These are phyloP conservation scores for Penicillium polonicum DNA, from an alignment of 2,329 filamentous ascomycete species.

Conservation along the genomic window DNA sequence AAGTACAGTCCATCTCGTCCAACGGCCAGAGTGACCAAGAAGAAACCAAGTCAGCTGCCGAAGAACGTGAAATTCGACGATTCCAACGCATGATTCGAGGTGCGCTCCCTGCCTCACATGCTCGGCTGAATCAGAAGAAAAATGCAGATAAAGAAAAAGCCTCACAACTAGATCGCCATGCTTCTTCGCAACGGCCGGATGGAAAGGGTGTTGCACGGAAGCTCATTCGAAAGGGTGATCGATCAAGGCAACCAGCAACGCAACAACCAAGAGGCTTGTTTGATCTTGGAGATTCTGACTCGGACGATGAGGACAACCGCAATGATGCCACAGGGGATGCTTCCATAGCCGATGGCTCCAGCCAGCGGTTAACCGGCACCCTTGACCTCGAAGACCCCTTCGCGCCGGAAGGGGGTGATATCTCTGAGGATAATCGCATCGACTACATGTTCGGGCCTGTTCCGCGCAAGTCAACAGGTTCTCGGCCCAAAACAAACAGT, in stretches of 20 bases:
- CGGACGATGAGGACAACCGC: constrained; percentile 14
- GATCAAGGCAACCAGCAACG: constrained; percentile 14
- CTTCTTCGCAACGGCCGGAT: constrained; percentile 22
- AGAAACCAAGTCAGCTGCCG: constrained; percentile 20
- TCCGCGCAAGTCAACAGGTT: constrained; percentile 21
- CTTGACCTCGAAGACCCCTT: constrained; percentile 25
- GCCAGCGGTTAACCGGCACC: constrained; percentile 16
- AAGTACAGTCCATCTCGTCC: constrained; percentile 23
- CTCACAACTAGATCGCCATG: constrained; percentile 23
- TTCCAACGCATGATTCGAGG: constrained; percentile 47
- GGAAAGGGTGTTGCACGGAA: constrained; percentile 38
- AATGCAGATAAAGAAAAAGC: constrained; percentile 26
- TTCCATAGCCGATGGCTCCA: constrained; percentile 10
- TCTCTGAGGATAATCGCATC: constrained; percentile 44
- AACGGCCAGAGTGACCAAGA: constrained; percentile 19
- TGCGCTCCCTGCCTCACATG: constrained; percentile 51
- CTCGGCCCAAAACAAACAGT: constrained; percentile 8
- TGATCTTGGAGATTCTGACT: constrained; percentile 34
- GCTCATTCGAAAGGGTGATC: constrained; percentile 27
- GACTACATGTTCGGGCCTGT: constrained; percentile 42
- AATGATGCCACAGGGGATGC: neutral
- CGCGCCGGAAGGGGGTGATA: constrained; percentile 33
- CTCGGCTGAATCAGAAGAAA: constrained; percentile 42
- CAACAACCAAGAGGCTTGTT: constrained; percentile 23
- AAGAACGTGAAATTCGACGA: constrained; percentile 32